Evolutionary conservation across 805 yeast genomes (phyloP).

Genomic region (Jamesozyma rosinii): DNA sequence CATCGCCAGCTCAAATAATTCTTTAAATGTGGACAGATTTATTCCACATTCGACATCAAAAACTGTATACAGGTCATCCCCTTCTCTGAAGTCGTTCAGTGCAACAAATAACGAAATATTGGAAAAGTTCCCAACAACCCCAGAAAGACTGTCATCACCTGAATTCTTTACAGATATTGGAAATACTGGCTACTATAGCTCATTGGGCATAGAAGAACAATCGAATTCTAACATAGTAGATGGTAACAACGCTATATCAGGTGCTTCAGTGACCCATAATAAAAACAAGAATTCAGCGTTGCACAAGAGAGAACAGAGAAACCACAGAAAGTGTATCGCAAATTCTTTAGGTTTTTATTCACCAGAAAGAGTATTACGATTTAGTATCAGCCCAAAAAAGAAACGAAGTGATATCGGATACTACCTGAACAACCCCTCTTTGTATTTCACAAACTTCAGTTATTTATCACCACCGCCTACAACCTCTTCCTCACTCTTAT

Average conservation of each 20-base stretch:
- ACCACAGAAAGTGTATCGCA: slow-evolving; percentile 37
- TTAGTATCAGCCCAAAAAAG: not conserved
- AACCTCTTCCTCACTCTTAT: not conserved
- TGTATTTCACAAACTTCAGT: not conserved
- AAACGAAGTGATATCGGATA: not conserved
- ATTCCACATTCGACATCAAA: slow-evolving; percentile 32
- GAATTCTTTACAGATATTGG: slow-evolving; percentile 24
- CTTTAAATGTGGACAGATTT: slow-evolving; percentile 30
- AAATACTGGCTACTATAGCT: slow-evolving; percentile 18
- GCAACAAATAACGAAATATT: slow-evolving; percentile 5
- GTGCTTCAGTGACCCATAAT: not conserved
- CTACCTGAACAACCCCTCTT: not conserved
- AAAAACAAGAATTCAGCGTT: not conserved
- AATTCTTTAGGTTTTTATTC: slow-evolving; percentile 37
- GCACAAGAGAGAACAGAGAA: slow-evolving; percentile 6
- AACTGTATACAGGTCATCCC: slow-evolving; percentile 16
- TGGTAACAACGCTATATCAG: not conserved
- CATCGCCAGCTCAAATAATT: slow-evolving; percentile 3
- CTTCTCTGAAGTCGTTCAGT: slow-evolving; percentile 12
- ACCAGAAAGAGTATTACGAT: slow-evolving; percentile 11
- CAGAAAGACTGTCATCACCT: slow-evolving; percentile 24
- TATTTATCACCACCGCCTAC: not conserved
- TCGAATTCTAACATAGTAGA: not conserved
- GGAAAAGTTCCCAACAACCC: slow-evolving; percentile 17
- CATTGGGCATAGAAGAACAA: slow-evolving; percentile 5